A percentile compares a stretch with the other conserved stretches of the same genome.
Evolutionary conservation across 1,284 basidiomycete genomes (phyloP).

Genomic region (Irpex sp.): DNA sequence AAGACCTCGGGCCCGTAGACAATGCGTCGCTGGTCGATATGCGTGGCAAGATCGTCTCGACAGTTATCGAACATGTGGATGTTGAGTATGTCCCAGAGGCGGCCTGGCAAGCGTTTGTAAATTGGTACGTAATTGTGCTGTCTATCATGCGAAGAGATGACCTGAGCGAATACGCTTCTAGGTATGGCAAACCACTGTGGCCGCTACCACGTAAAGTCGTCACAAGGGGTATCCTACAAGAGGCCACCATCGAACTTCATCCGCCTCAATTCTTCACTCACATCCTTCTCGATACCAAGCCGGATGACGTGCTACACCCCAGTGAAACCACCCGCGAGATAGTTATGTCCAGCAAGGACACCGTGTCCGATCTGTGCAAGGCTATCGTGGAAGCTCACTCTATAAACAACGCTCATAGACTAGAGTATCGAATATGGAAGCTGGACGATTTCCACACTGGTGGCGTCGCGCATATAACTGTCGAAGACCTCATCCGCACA

Average conservation of each 20-base stretch:
- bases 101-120: conserved; percentile 65
- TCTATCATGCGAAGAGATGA: background rate
- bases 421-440: conserved; percentile 53
- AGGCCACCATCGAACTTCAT: conserved; percentile 68
- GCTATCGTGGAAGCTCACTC: conserved; percentile 14
- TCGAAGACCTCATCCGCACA: conserved; percentile 30
- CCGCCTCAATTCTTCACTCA: conserved; percentile 69
- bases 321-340: conserved; percentile 13
- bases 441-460: background rate
- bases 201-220: conserved; percentile 67
- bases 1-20: conserved; percentile 69
- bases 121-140: conserved; percentile 20
- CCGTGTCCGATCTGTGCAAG: conserved; percentile 19
- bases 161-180: conserved; percentile 25
- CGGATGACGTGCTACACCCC: conserved; percentile 3
- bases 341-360: conserved; percentile 47
- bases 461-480: conserved; percentile 16
- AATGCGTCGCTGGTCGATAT: conserved; percentile 60
- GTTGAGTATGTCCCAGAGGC: conserved; percentile 72
- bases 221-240: conserved; percentile 45
- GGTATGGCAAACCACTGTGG: conserved; percentile 62
- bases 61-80: conserved; percentile 62
- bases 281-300: conserved; percentile 25
- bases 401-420: conserved; percentile 1
- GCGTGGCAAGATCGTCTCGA: conserved; percentile 42